These are phyloP conservation scores for Eucalyptus erythrocorys DNA, from an alignment of 345 rosid species.

Conservation along the genomic window DNA sequence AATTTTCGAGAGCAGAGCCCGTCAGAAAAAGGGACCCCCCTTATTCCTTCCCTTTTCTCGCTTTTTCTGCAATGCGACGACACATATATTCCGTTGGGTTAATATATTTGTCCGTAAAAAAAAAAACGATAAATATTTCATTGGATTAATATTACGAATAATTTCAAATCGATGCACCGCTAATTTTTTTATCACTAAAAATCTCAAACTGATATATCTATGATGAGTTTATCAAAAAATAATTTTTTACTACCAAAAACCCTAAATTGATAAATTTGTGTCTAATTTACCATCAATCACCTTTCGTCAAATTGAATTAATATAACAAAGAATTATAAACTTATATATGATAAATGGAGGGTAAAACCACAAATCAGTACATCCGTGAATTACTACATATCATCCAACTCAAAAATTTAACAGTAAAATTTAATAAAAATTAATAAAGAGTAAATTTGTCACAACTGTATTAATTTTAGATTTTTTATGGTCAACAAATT, in stretches of 20 bases:
- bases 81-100: too few species aligned
- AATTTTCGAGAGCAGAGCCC: not conserved
- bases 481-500: too few species aligned
- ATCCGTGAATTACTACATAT: fast-evolving
- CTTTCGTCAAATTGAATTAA: too few species aligned
- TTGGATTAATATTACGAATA: fast-evolving
- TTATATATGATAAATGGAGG: not conserved
- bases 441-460: fast-evolving
- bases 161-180: fast-evolving
- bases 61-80: too few species aligned
- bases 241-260: too few species aligned
- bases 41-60: not conserved
- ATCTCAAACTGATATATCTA: too few species aligned
- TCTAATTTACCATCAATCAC: too few species aligned
- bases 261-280: not conserved
- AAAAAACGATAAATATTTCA: too few species aligned
- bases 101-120: too few species aligned
- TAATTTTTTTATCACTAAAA: fast-evolving
- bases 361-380: fast-evolving
- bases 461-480: fast-evolving
- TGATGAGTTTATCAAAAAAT: fast-evolving
- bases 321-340: fast-evolving
- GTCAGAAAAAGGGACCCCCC: not conserved
- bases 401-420: fast-evolving
- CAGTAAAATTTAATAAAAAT: fast-evolving